Evolutionary conservation across 2,329 filamentous ascomycete genomes (phyloP), one percentile per base, ranked within the genome.

Genomic region (Zopfia rhizophila): DNA sequence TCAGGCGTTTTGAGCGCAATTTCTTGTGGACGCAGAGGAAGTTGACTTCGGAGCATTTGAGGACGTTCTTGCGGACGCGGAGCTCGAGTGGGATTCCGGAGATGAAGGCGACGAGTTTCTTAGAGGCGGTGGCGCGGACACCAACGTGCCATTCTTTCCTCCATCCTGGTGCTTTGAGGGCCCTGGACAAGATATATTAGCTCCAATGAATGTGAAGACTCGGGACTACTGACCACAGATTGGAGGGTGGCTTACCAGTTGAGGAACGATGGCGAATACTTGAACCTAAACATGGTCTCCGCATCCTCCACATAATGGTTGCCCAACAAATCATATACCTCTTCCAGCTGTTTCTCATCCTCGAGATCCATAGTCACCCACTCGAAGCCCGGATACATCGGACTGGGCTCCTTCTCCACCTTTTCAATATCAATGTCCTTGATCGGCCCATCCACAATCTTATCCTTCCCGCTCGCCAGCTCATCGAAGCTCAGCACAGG

Each of bases 21-120:
- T 97, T 97, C 81, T 97, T 97, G 81, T 99, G 94, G 43, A 99
- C 88, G 66, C 92, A 96, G 57, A 99, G 86, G 75, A 97, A 99
- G 78, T 99, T 99, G 75, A 99, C 94, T 72, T 99, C 94, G 36
- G 90, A 91, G 58, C 89, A 87, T 53, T 86, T 83, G 49, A 99
- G 75, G 45, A 83, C 76, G 48, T 89, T 89, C 48, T 88, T 79
- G 54, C 92, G 89, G 30, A 99, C 86, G 39, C 88, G 86, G 45
- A 99, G 79, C 55, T 87, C 82, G 49, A 94, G 87, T 1, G 94
- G 94, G 32, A 97, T 90, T 60, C 91, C 94, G 28, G 91, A 95
- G 68, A 99, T 97, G 73, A 96, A 97, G 44, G 92, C 94, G 38
- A 97, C 91, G 12, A 99, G 85, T 68, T 93, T 95, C 64, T 85